phyloP scores from a whole-genome alignment of 352 stramenopile genomes.

The Halophytophthora batemanensis region DNA sequence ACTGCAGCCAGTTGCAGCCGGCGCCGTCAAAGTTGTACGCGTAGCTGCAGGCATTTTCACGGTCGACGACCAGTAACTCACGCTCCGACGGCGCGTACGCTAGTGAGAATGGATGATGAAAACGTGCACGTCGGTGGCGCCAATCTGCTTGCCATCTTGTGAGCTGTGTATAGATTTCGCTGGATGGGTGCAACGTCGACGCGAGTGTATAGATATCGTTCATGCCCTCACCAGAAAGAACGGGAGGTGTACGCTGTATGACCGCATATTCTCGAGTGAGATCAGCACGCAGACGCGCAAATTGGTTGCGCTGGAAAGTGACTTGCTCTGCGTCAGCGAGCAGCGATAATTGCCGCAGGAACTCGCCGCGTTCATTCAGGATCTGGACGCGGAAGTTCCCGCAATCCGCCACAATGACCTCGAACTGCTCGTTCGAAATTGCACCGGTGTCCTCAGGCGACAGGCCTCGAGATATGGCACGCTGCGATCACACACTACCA shows the following conservation, averaged over 20 bases:
- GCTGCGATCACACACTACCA: conserved; percentile 15
- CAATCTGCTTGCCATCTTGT: conserved; percentile 27
- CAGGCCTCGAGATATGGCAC: conserved; percentile 39
- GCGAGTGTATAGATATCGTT: conserved; percentile 31
- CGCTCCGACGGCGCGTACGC: conserved; percentile 27
- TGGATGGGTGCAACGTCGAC: conserved; percentile 39
- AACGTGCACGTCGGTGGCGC: conserved; percentile 23
- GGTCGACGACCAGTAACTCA: conserved; percentile 47
- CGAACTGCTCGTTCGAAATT: conserved; percentile 67
- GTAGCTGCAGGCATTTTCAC: conserved; percentile 44
- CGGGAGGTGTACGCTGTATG: conserved; percentile 16
- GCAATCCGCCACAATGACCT: conserved; percentile 57
- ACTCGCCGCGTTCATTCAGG: conserved; percentile 53
- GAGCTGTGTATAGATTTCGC: conserved; percentile 32
- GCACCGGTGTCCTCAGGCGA: conserved; percentile 17
- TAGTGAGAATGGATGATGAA: conserved; percentile 48
- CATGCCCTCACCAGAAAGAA: conserved; percentile 28
- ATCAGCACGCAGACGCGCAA: conserved; percentile 21
- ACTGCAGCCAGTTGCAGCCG: conserved; percentile 32
- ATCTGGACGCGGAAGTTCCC: conserved; percentile 73
- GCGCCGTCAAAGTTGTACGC: conserved; percentile 56
- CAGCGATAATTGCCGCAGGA: conserved; percentile 49
- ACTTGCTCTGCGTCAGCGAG: conserved; percentile 43
- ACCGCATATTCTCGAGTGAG: conserved; percentile 32
- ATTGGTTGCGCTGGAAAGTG: conserved; percentile 31